Evolutionary conservation across 2,329 filamentous ascomycete species (phyloP).

Genomic region (Ceratocystis harringtonii): DNA sequence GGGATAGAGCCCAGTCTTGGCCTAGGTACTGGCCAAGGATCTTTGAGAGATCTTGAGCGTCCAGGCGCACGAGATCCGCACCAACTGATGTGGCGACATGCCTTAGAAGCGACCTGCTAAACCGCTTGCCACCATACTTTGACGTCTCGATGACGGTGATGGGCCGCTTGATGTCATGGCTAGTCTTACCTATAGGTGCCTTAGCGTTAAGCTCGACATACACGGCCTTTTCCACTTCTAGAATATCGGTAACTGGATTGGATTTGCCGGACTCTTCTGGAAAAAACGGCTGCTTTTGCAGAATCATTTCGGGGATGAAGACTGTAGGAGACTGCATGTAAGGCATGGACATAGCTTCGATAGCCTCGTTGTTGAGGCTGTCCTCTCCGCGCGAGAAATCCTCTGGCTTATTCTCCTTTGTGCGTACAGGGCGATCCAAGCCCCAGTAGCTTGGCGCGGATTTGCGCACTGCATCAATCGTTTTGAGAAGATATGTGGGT

Average conservation of each 20-base stretch:
- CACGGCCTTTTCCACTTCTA: conserved; percentile 18
- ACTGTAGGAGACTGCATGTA: conserved; percentile 21
- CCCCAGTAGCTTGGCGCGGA: conserved; percentile 15
- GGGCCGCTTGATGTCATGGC: conserved; percentile 24
- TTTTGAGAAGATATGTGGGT: conserved; percentile 1
- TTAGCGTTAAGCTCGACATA: conserved; percentile 17
- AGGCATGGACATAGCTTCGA: conserved; percentile 14
- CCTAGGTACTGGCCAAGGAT: conserved; percentile 56
- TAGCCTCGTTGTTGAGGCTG: conserved; percentile 11
- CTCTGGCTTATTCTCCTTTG: conserved; percentile 8
- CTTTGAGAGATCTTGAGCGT: conserved; percentile 54
- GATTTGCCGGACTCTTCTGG: conserved; percentile 15
- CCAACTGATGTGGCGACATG: conserved; percentile 44
- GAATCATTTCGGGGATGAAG: conserved; percentile 21
- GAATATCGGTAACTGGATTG: conserved; percentile 13
- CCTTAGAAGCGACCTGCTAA: conserved; percentile 39
- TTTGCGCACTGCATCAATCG: conserved; percentile 10
- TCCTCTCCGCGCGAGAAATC: conserved; percentile 14
- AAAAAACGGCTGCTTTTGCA: conserved; percentile 17
- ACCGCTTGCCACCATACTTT: conserved; percentile 27
- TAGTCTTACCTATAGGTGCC: conserved; percentile 6
- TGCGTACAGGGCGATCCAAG: conserved; percentile 5
- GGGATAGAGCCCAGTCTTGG: conserved; percentile 37
- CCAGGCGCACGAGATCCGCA: conserved; percentile 53
- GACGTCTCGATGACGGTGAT: conserved; percentile 27